Base-by-base conservation (phyloP, 352 stramenopile species). In the Pythium chondricola region DNA sequence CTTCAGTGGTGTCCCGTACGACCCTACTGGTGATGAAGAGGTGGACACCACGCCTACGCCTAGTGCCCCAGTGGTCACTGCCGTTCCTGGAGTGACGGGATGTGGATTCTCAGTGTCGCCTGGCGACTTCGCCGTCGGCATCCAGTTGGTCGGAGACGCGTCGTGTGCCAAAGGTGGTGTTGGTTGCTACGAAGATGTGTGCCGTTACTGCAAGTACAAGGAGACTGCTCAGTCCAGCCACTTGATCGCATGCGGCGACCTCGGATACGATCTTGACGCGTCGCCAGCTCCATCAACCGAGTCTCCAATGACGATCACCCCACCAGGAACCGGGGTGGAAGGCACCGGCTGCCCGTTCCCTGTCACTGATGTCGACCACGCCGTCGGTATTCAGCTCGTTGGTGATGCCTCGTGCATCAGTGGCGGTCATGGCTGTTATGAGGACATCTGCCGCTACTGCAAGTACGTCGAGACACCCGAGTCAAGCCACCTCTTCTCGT, bases 361-460 rank as follows among this genome's bases (percentile, higher is more conserved):
- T 61, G 64, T 26, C 36, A 56, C 66, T 8, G 56, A 52, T 8
- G 63, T 59, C 6, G 66, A 49, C 26, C 27, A 32, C 31, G 39
- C 20, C 26, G 49, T 45, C 13, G 49, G 43, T 10, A 54, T 62
- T 18, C 20, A 56, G 17, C 40, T 50, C 29, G 49, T 72, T 14
- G 69, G 52, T 4, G 66, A 80, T 33, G 44, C 41, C 6, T 51
- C 44, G 16, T 69, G 55, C 29, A 39, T 52, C 1, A 27, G 39
- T n/a, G 56, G 56, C 21, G 51, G 61, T 14, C n/a, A 59, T 6
- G 51, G 56, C 7, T 69, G 61, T 42, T 59, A 53, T 35, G 33
- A 37, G 22, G 30, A 66, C 16, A 39, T 72, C 6, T 80, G 69
- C 37, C 61, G 66, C 31, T 74, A 67, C 43, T 80, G 66, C 27